phyloP scores from a whole-genome alignment of 805 yeast species.

The Kurtzmaniella fragi region DNA sequence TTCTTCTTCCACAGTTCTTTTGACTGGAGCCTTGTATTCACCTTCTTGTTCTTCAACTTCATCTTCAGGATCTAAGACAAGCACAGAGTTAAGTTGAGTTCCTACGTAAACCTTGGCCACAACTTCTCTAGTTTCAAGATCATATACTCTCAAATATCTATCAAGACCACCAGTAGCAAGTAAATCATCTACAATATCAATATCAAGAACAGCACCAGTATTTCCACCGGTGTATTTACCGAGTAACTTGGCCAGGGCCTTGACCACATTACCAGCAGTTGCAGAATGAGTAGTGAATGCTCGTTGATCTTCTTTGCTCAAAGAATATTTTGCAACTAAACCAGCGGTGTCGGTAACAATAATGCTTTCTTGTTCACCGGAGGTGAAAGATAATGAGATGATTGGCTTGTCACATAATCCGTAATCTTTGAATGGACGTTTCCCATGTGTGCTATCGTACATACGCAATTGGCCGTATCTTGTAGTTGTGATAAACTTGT shows the following conservation, averaged over 20 bases:
- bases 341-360: constrained; percentile 71
- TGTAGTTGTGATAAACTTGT: constrained; percentile 61
- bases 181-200: constrained; percentile 42
- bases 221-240: constrained; percentile 57
- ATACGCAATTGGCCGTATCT: constrained; percentile 69
- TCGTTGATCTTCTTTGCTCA: constrained; percentile 28
- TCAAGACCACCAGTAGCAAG: constrained; percentile 83
- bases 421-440: constrained; percentile 59
- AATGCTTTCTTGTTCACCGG: constrained; percentile 37
- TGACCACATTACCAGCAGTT: constrained; percentile 41
- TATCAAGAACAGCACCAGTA: constrained; percentile 74
- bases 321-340: constrained; percentile 51
- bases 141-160: constrained; percentile 76
- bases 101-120: constrained; percentile 74
- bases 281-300: constrained; percentile 36
- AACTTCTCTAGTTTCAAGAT: constrained; percentile 51
- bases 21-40: constrained; percentile 6
- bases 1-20: constrained; percentile 10
- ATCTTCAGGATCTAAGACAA: constrained; percentile 46
- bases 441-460: constrained; percentile 65
- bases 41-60: constrained; percentile 29
- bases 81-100: constrained; percentile 55
- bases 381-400: constrained; percentile 34
- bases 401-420: constrained; percentile 55
- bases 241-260: constrained; percentile 45